These are phyloP conservation scores for Sphaerostilbella broomeana DNA, from an alignment of 2,329 filamentous ascomycete species.

Conservation along the genomic window DNA sequence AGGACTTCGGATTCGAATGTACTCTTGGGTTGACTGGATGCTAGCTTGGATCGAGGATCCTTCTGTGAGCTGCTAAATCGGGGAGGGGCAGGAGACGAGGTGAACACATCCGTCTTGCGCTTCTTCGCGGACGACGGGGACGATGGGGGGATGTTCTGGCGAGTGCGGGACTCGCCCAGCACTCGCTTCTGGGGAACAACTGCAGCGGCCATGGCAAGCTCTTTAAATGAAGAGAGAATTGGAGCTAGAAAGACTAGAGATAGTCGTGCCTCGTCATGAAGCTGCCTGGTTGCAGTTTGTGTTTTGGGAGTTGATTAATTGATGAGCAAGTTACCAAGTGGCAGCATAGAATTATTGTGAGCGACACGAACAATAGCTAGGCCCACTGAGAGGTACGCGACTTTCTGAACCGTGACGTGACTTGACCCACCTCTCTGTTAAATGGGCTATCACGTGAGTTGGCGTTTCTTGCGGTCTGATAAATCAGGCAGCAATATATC, in stretches of 20 bases:
- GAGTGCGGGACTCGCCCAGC: conserved; percentile 60
- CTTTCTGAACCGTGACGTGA: conserved; percentile 32
- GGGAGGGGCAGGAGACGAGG: conserved; percentile 40
- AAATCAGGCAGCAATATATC: not conserved
- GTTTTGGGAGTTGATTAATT: not conserved
- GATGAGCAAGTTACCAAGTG: not conserved
- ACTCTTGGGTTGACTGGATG: conserved; percentile 78
- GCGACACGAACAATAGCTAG: no score
- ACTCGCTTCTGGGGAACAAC: conserved; percentile 65
- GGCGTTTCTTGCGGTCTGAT: conserved; percentile 15
- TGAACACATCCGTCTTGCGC: conserved; percentile 62
- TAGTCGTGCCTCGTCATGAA: conserved; percentile 8
- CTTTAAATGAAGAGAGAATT: not conserved
- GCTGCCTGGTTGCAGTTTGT: not conserved
- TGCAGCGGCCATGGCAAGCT: conserved; percentile 39
- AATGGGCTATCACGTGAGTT: conserved; percentile 26
- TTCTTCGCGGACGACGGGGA: conserved; percentile 66
- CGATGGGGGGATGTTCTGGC: conserved; percentile 55
- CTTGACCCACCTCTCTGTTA: conserved; percentile 22
- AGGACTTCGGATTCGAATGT: conserved; percentile 90
- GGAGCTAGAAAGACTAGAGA: conserved; percentile 2
- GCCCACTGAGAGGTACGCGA: conserved; percentile 27
- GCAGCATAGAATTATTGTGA: not conserved
- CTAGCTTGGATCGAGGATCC: conserved; percentile 51
- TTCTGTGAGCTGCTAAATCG: conserved; percentile 59